These are phyloP conservation scores for Hanseniaspora jakobsenii DNA, from an alignment of 805 yeast species.

Conservation along the genomic window DNA sequence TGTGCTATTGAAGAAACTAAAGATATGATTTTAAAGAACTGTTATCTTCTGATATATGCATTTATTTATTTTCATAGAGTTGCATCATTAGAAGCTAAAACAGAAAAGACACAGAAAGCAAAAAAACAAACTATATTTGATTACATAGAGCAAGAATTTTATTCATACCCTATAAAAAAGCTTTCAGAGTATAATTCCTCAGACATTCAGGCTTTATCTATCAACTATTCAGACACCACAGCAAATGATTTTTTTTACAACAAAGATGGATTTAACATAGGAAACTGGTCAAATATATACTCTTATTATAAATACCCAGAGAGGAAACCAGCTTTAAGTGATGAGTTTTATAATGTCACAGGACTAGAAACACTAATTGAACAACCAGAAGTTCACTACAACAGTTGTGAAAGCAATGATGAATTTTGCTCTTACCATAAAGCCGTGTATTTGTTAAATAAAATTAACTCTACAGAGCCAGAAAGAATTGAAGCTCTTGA, in stretches of 20 bases:
- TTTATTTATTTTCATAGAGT: background rate
- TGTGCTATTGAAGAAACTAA: no score
- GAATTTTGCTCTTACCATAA: background rate
- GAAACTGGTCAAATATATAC: background rate
- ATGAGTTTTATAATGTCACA: background rate
- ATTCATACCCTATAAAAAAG: background rate
- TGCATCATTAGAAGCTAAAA: background rate
- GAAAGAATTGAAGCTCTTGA: constrained; percentile 1
- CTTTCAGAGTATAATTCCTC: background rate
- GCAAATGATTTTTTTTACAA: background rate
- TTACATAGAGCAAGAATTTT: constrained; percentile 1
- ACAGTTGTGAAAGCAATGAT: background rate
- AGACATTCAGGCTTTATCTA: background rate
- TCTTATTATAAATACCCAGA: background rate
- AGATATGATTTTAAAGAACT: no score
- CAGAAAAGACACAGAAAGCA: background rate
- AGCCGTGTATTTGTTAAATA: constrained; percentile 1
- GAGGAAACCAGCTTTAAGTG: background rate
- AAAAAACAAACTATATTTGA: background rate
- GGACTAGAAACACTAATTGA: no score
- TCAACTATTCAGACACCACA: background rate
- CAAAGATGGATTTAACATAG: background rate
- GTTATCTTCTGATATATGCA: background rate
- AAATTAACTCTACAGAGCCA: background rate
- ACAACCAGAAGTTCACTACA: background rate